Evolutionary conservation across 306 rosid species (phyloP).

Genomic region (Trifolium repens): DNA sequence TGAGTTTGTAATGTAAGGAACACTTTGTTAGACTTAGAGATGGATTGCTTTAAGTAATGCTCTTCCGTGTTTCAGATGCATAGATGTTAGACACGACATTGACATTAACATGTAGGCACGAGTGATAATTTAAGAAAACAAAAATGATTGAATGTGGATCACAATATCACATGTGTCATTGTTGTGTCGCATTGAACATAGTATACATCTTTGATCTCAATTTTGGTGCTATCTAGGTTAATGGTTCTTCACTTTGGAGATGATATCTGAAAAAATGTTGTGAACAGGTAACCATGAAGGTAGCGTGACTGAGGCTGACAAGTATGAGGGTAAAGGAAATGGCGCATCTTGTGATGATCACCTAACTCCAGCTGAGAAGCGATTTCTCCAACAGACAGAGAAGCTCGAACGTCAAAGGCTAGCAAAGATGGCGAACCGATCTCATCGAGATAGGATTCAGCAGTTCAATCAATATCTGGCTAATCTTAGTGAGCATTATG

Average conservation of each 20-base stretch:
- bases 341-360: constrained; percentile 29
- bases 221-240: background rate
- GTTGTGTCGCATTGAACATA: background rate
- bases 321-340: constrained; percentile 4
- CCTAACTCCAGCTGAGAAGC: constrained; percentile 47
- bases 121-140: too few species aligned
- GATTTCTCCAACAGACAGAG: constrained; percentile 45
- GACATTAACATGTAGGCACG: too few species aligned
- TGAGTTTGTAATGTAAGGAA: background rate
- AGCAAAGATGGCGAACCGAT: constrained; percentile 43
- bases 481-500: constrained; percentile 52
- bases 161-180: background rate
- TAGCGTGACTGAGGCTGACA: constrained; percentile 25
- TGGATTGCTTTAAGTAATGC: constrained; percentile 5
- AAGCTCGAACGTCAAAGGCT: constrained; percentile 48
- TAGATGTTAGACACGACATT: too few species aligned
- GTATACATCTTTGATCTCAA: background rate
- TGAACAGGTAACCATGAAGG: constrained; percentile 28
- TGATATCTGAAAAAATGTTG: constrained; percentile 22
- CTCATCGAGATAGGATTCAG: constrained; percentile 48
- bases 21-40: background rate
- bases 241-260: constrained; percentile 20
- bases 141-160: background rate
- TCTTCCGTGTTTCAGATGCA: too few species aligned
- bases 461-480: constrained; percentile 46